Evolutionary conservation across 345 rosid species (phyloP), one percentile per base, ranked within the genome.

Genomic region (Aquilaria malaccensis): DNA sequence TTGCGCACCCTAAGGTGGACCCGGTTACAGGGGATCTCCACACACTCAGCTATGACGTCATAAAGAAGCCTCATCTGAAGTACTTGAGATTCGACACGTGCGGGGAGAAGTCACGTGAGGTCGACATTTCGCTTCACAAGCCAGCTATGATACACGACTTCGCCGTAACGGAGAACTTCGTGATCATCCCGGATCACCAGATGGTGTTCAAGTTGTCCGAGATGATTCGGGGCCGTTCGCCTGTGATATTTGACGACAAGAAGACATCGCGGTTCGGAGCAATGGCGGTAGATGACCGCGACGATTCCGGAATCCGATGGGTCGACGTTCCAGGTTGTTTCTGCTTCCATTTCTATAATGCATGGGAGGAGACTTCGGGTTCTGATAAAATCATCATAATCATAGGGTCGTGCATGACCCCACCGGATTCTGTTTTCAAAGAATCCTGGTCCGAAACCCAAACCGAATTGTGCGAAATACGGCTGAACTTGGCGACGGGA

Each of bases 71-170:
- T 41, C 77, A 81, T 73, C 66, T 90, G 57, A 90, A 60, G 11
- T 90, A 90, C 71, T 60, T 85, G 50, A 72, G 69, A 55, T 81
- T 90, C 45, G 80, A 70, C 56, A 55, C 59, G 67, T 43, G 59
- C 52, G 92, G 88, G 1, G 71, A 56, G 59, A 85, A 75, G 71
- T 70, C 81, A 67, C 74, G 79, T 71, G 90, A 77, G 50, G 62
- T 85, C 54, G 71, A 72, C 45, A 70, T 87, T 43, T 33, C 77
- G 0, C 78, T 90, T 30, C 51, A 61, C 7, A 73, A 76, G 30
- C 80, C 97, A 0, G 83, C 88, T 14, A 83, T 87, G 89, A 69
- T 90, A 2, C 97, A 87, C 49, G 97, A 87, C 70, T 87, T 90
- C 9, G 86, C 86, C 1, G 76, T 87, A 32, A 83, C 97, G 0